Evolutionary conservation across 768 basidiomycete species (phyloP).

Genomic region (Pleurotus cornucopiae): DNA sequence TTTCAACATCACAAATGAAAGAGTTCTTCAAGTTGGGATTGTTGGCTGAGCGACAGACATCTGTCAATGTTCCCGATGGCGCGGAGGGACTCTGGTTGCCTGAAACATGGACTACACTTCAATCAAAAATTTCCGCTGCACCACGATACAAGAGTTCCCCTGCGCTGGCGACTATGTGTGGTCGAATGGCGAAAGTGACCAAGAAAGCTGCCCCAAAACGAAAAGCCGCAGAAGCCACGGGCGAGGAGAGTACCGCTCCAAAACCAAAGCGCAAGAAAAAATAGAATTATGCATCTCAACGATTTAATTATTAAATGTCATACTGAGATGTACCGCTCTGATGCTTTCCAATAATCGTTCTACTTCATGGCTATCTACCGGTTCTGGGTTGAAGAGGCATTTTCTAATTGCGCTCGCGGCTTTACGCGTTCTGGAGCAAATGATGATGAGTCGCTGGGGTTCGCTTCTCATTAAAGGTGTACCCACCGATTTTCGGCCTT

Average conservation of each 20-base stretch:
- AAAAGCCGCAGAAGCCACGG: constrained; percentile 28
- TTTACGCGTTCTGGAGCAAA: constrained; percentile 8
- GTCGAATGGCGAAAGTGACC: constrained; percentile 45
- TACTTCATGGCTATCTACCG: neutral
- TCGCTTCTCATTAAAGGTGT: no score
- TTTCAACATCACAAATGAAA: constrained; percentile 68
- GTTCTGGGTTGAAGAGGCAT: neutral
- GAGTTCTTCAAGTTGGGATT: constrained; percentile 74
- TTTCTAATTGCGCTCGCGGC: neutral
- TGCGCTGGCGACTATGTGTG: constrained; percentile 58
- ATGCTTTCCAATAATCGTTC: neutral
- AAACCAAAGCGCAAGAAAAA: constrained; percentile 27
- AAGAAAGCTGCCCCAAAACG: constrained; percentile 26
- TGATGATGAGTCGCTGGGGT: no score
- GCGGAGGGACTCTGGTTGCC: constrained; percentile 54
- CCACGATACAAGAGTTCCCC: constrained; percentile 60
- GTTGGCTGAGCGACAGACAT: constrained; percentile 61
- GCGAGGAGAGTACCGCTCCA: constrained; percentile 12
- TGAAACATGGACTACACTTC: constrained; percentile 49
- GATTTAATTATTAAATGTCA: neutral
- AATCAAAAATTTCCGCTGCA: constrained; percentile 40
- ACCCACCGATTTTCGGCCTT: constrained; percentile 47
- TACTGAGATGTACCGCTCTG: neutral
- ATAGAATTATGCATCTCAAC: constrained; percentile 12
- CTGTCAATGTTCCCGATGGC: constrained; percentile 26